phyloP scores from a whole-genome alignment of 208 protist genomes.

The Leishmania martiniquensis region DNA sequence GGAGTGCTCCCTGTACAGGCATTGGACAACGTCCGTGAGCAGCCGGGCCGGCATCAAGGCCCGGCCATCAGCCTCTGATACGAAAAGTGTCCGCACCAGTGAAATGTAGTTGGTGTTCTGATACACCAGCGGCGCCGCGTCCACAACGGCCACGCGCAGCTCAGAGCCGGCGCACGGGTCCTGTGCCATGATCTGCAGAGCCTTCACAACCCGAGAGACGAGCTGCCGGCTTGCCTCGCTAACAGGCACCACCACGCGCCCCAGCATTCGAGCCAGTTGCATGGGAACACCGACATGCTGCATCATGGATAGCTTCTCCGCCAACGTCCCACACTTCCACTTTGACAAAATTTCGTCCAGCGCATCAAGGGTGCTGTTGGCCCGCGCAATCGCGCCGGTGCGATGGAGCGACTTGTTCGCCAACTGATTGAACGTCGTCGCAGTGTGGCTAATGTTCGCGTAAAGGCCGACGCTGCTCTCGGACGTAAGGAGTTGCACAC shows the following conservation, averaged over 20 bases:
- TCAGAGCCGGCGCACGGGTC: constrained; percentile 15
- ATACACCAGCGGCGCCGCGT: constrained; percentile 33
- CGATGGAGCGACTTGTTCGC: constrained; percentile 34
- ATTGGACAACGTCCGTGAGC: constrained; percentile 35
- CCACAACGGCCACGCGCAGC: constrained; percentile 24
- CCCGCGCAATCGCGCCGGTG: constrained; percentile 37
- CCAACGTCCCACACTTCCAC: constrained; percentile 12
- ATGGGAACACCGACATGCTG: constrained; percentile 33
- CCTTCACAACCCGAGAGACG: constrained; percentile 21
- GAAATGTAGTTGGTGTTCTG: constrained; percentile 39
- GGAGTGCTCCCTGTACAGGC: constrained; percentile 26
- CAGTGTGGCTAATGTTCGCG: constrained; percentile 31
- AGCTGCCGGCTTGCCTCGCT: constrained; percentile 21
- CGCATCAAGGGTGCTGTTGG: constrained; percentile 30
- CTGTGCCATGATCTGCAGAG: constrained; percentile 34
- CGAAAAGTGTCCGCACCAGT: constrained; percentile 39
- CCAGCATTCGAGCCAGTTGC: constrained; percentile 39
- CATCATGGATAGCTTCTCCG: constrained; percentile 60
- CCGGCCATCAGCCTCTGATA: constrained; percentile 12
- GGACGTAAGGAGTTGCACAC: constrained; percentile 56
- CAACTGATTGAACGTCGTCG: constrained; percentile 25
- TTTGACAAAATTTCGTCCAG: constrained; percentile 36
- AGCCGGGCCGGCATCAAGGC: constrained; percentile 20
- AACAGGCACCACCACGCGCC: constrained; percentile 35
- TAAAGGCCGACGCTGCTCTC: constrained; percentile 43